phyloP scores from a whole-genome alignment of 2,329 filamentous ascomycete genomes.

The Podosphaera fusca region DNA sequence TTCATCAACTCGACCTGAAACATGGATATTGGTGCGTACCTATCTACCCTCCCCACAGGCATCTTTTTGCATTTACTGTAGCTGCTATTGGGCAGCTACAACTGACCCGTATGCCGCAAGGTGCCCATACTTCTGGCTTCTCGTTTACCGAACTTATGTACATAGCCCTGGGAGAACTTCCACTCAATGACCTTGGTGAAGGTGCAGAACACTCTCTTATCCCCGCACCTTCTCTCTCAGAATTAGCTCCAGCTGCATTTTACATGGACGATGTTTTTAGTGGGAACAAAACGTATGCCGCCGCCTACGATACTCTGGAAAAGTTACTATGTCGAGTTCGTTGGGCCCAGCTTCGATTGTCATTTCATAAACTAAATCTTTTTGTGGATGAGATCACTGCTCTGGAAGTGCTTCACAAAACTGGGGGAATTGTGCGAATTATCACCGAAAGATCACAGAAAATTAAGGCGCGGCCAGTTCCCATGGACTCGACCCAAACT shows the following conservation, averaged over 20 bases:
- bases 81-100: neutral
- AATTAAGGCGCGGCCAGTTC: neutral
- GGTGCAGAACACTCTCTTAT: neutral
- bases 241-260: neutral
- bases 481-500: neutral
- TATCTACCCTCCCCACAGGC: neutral
- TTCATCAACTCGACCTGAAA: conserved; percentile 1
- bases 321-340: neutral
- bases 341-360: neutral
- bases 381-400: neutral
- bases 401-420: neutral
- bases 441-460: neutral
- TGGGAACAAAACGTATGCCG: neutral
- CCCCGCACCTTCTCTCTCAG: neutral
- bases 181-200: neutral
- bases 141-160: neutral
- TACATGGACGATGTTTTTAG: neutral
- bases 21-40: conserved; percentile 1
- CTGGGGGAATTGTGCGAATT: neutral
- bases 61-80: neutral
- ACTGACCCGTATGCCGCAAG: neutral
- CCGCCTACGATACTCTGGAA: neutral
- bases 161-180: neutral
- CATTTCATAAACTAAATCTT: conserved; percentile 1
- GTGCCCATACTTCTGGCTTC: neutral